phyloP scores from a whole-genome alignment of 2,329 filamentous ascomycete genomes.

The Trichophyton equinum region DNA sequence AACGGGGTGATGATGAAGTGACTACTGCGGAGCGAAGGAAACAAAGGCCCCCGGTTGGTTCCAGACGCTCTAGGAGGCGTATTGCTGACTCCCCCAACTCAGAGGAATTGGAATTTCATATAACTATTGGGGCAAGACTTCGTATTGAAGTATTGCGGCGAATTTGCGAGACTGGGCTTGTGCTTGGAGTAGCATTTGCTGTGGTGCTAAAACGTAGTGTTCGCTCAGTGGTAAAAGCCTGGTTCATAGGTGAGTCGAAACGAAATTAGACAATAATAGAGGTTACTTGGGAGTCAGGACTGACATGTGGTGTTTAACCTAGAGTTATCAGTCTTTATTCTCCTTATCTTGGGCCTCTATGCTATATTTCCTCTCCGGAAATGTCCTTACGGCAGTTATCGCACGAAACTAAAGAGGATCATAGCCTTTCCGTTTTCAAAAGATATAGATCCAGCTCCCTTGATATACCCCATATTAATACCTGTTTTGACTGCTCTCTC shows the following conservation, averaged over 20 bases:
- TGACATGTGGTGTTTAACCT: conserved; percentile 10
- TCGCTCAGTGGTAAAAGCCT: conserved; percentile 23
- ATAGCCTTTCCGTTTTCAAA: conserved; percentile 52
- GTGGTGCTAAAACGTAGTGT: conserved; percentile 25
- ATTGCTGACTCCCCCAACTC: conserved; percentile 9
- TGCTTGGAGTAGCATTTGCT: conserved; percentile 40
- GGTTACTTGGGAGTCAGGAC: neutral
- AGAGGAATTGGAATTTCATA: conserved; percentile 16
- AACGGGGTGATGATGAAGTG: neutral
- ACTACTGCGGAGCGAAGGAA: neutral
- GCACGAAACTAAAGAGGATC: conserved; percentile 22
- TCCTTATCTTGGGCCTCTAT: conserved; percentile 25
- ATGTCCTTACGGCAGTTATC: conserved; percentile 10
- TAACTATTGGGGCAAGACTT: conserved; percentile 21
- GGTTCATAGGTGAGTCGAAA: conserved; percentile 27
- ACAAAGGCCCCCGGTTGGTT: neutral
- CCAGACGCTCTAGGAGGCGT: neutral
- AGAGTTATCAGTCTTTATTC: conserved; percentile 26
- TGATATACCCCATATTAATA: conserved; percentile 72
- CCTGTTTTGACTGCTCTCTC: conserved; percentile 67
- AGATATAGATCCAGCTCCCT: conserved; percentile 78
- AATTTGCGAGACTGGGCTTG: conserved; percentile 42
- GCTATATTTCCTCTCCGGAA: conserved; percentile 48
- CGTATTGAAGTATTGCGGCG: conserved; percentile 36
- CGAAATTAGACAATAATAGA: neutral